Evolutionary conservation across 148 eudicot genomes (phyloP).

Genomic region (Simmondsia chinensis): DNA sequence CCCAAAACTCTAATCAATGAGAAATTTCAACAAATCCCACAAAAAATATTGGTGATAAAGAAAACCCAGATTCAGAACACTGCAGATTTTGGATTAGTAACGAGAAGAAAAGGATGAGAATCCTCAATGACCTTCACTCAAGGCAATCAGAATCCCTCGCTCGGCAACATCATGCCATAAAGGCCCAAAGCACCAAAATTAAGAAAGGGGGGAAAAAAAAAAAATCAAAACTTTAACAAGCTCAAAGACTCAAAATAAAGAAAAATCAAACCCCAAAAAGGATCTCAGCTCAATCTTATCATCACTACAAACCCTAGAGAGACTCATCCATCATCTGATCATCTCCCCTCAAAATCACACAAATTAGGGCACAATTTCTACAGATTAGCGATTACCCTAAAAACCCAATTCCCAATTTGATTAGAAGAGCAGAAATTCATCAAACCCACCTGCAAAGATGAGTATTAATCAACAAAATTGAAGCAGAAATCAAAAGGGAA

Average conservation of each 20-base stretch:
- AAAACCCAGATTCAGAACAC: background rate
- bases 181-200: slow-evolving; percentile 5
- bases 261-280: background rate
- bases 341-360: background rate
- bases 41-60: background rate
- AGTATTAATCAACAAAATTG: no score
- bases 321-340: slow-evolving; percentile 3
- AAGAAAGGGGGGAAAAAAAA: no score
- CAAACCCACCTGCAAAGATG: background rate
- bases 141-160: slow-evolving; percentile 4
- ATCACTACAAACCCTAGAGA: slow-evolving; percentile 12
- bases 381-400: slow-evolving; percentile 4
- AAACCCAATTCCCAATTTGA: background rate
- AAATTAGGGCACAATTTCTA: slow-evolving; percentile 21
- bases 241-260: background rate
- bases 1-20: slow-evolving; percentile 3
- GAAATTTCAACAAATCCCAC: background rate
- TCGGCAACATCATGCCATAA: slow-evolving; percentile 2
- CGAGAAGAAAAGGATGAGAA: background rate
- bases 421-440: background rate
- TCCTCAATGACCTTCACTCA: slow-evolving; percentile 3
- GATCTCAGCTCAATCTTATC: slow-evolving; percentile 16
- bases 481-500: no score
- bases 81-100: background rate
- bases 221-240: slow-evolving; percentile 6